Evolutionary conservation across 2,329 filamentous ascomycete genomes (phyloP).

Genomic region (Cercospora sp.): DNA sequence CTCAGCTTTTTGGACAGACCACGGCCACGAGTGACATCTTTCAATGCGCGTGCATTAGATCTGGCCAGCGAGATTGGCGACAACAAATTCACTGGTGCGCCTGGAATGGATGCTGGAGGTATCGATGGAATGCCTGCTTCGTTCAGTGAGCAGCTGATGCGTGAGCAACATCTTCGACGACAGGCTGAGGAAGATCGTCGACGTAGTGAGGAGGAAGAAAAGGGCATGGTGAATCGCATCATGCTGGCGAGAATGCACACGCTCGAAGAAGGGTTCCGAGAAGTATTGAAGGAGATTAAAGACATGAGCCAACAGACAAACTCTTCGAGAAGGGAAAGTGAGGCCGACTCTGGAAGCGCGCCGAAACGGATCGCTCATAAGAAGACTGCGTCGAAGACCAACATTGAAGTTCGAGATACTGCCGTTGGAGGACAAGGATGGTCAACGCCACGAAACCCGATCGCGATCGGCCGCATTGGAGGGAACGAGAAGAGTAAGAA

Average conservation of each 20-base stretch:
- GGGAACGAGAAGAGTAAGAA: conserved; percentile 28
- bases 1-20: conserved; percentile 33
- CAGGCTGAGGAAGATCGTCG: conserved; percentile 42
- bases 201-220: conserved; percentile 52
- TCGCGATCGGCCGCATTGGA: conserved; percentile 26
- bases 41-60: conserved; percentile 63
- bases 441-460: conserved; percentile 30
- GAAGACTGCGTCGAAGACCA: conserved; percentile 20
- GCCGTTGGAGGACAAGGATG: conserved; percentile 16
- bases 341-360: conserved; percentile 27
- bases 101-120: conserved; percentile 46
- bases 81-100: conserved; percentile 58
- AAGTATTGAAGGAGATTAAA: conserved; percentile 52
- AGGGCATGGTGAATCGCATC: conserved; percentile 74
- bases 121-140: conserved; percentile 40
- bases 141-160: conserved; percentile 52
- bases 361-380: not conserved
- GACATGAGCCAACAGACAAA: conserved; percentile 32
- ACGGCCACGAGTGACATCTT: conserved; percentile 57
- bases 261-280: conserved; percentile 84
- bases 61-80: conserved; percentile 72
- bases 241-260: conserved; percentile 90
- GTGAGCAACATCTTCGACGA: conserved; percentile 54
- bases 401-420: conserved; percentile 22
- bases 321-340: conserved; percentile 34